Evolutionary conservation across 2,329 filamentous ascomycete genomes (phyloP), one percentile per base, ranked within the genome.

Genomic region (Penicillium sp.): DNA sequence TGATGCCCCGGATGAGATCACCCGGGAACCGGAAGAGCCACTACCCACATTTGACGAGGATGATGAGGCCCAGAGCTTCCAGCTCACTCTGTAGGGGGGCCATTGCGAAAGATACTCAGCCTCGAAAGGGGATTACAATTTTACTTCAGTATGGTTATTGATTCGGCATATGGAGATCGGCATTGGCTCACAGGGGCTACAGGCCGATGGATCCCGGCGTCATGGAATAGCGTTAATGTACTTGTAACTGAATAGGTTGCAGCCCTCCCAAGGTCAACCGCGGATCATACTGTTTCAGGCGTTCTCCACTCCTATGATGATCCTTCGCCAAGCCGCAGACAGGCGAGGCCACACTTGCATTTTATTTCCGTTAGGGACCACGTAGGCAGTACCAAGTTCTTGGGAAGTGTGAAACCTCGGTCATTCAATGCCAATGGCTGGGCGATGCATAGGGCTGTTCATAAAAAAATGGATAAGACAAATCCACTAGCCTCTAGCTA

Each of bases 61-160:
- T 40, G 75, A 76, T 47, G 75, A 77, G 52, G 65, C 68, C 2
- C 65, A 66, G 50, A 73, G 70, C 62, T 78, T 78, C 62, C 75
- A 78, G 63, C 69, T 78, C 51, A 74, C 73, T 10, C 58, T 77
- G 56, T 77, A 62, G 62, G 64, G 15, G 37, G 13, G 19, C 21
- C 21, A 25, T 46, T 29, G 17, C 40, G 15, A 46, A 19, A 27
- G 29, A 53, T 42, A 31, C 25, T 31, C 27, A 19, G 42, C 54
- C 37, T 38, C 40, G 21, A 35, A 50, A 35, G 13, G 35, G 40
- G 27, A 53, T 54, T 33, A 47, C 31, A 60, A 47, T 60, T 54
- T 50, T 54, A 53, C 40, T 55, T 31, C 50, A 55, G 33, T 63
- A 49, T 58, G 45, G 6, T 59, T 60, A 61, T 55, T 53, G 42